Percentiles rank a stretch among this genome's conserved stretches.
phyloP scores from a whole-genome alignment of 305 asterid genomes.

The Caryopteris hybrid region DNA sequence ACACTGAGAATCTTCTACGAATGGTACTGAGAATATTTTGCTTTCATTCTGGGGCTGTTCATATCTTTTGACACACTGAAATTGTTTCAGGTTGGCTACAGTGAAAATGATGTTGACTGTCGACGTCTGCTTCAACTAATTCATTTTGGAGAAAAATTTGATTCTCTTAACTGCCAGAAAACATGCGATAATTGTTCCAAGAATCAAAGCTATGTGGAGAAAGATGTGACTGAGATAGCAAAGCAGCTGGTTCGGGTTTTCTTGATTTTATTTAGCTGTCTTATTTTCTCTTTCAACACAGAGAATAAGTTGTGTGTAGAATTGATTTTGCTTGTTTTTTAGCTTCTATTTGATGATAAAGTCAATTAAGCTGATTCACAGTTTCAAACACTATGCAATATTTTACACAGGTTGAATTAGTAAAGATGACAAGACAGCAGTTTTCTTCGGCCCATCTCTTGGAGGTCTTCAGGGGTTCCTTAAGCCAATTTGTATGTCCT shows the following conservation, averaged over 20 bases:
- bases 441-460: constrained; percentile 85
- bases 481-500: constrained; percentile 81
- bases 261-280: neutral
- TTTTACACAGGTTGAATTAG: constrained; percentile 74
- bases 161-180: constrained; percentile 68
- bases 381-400: constrained; percentile 13
- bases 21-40: constrained; percentile 51
- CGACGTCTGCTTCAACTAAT: constrained; percentile 91
- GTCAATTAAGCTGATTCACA: constrained; percentile 2
- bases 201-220: constrained; percentile 61
- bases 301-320: neutral
- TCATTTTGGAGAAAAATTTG: constrained; percentile 96
- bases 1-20: constrained; percentile 80
- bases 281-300: constrained; percentile 2
- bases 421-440: constrained; percentile 68
- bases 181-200: constrained; percentile 94
- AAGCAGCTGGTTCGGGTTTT: constrained; percentile 75
- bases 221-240: constrained; percentile 77
- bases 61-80: constrained; percentile 17
- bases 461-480: constrained; percentile 97
- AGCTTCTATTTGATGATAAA: constrained; percentile 2
- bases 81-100: constrained; percentile 80
- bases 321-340: constrained; percentile 3
- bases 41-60: constrained; percentile 1
- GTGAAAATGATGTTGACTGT: constrained; percentile 91